A percentile compares a stretch with the other conserved stretches of the same genome.
Conservation (phyloP, 345 rosid species). For the Salix purpurea region DNA sequence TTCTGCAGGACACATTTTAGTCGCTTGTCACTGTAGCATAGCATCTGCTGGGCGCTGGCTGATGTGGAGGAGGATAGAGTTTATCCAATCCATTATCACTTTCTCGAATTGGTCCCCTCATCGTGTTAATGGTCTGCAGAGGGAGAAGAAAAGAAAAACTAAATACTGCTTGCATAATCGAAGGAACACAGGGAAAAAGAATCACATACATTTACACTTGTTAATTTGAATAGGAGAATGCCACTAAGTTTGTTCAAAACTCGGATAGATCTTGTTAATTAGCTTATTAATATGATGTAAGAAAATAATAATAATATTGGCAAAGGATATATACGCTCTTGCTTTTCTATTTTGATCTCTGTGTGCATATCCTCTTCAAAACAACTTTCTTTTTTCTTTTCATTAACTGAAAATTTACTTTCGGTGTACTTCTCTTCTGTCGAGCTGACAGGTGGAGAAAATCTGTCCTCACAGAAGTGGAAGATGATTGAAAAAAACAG, state of each 20-base stretch:
- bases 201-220: not conserved
- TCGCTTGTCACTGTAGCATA: not conserved
- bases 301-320: too few relatives aligned
- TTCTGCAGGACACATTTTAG: not conserved
- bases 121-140: conserved; percentile 7
- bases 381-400: not conserved
- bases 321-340: not conserved
- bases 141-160: not conserved
- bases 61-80: conserved; percentile 40
- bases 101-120: conserved; percentile 25
- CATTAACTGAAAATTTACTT: not conserved
- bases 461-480: conserved; percentile 7
- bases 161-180: not conserved
- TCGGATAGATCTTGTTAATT: not conserved
- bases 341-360: not conserved
- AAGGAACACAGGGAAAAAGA: not conserved
- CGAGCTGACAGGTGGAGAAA: not conserved
- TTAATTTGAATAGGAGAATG: not conserved
- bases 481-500: not conserved
- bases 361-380: not conserved
- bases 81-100: conserved; percentile 34
- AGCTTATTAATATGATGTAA: not conserved
- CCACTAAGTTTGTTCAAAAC: not conserved
- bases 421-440: not conserved
- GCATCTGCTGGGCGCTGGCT: conserved; percentile 18